Conservation (phyloP, 2,329 filamentous ascomycete genomes). For the Aplosporella prunicola region DNA sequence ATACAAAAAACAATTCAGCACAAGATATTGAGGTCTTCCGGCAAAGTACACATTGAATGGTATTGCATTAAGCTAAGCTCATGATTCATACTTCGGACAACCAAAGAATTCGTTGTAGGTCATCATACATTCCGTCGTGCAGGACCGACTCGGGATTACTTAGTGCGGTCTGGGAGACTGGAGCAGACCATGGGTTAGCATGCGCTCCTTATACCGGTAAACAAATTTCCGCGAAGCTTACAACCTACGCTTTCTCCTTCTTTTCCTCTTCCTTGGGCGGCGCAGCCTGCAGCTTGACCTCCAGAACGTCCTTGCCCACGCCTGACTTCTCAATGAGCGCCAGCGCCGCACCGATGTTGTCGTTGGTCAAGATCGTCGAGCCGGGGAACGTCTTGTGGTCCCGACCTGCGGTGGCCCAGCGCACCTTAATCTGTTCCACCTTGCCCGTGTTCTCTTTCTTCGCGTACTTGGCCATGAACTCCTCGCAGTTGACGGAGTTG, state of each 20-base stretch:
- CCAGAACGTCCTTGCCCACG: slow-evolving; percentile 26
- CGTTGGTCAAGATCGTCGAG: slow-evolving; percentile 25
- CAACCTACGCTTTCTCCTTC: slow-evolving; percentile 13
- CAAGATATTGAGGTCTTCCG: too few relatives aligned
- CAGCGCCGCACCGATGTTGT: slow-evolving; percentile 24
- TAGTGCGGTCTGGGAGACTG: slow-evolving; percentile 14
- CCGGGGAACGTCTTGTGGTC: slow-evolving; percentile 25
- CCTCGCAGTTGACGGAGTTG: slow-evolving; percentile 24
- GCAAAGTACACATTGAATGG: too few relatives aligned
- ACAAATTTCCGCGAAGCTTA: background rate
- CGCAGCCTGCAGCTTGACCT: slow-evolving; percentile 18
- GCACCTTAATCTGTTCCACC: slow-evolving; percentile 24
- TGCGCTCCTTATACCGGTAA: background rate
- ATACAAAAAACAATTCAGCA: too few relatives aligned
- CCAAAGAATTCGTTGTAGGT: too few relatives aligned
- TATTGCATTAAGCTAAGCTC: too few relatives aligned
- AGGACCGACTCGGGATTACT: too few relatives aligned
- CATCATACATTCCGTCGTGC: too few relatives aligned
- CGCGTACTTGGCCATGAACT: slow-evolving; percentile 28
- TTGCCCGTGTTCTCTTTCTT: slow-evolving; percentile 20
- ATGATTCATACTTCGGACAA: too few relatives aligned
- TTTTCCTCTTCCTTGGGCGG: slow-evolving; percentile 10
- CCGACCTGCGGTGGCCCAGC: slow-evolving; percentile 22
- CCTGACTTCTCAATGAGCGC: slow-evolving; percentile 22
- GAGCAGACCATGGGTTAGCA: background rate